phyloP scores from a whole-genome alignment of 169 alveolate genomes.

The Theileria luwenshuni region DNA sequence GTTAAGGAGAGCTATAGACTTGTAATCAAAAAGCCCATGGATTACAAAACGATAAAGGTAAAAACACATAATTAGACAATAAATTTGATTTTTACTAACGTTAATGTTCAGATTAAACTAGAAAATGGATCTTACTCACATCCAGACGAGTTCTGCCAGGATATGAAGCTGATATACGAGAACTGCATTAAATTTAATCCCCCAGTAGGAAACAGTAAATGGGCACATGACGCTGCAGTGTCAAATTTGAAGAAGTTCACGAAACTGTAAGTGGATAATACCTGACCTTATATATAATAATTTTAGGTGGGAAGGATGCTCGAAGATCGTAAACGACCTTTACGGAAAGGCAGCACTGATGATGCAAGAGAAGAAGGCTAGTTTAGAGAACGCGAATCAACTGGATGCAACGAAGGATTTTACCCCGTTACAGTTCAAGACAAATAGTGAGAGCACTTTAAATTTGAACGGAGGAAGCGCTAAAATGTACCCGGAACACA shows the following conservation, averaged over 20 bases:
- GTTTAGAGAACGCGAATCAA: too few species aligned
- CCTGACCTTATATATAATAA: background rate
- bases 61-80: background rate
- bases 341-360: slow-evolving; percentile 15
- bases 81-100: background rate
- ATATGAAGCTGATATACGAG: slow-evolving; percentile 65
- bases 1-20: slow-evolving; percentile 56
- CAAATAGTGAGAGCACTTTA: too few species aligned
- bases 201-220: slow-evolving; percentile 54
- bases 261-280: slow-evolving; percentile 43
- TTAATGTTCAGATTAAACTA: slow-evolving; percentile 22
- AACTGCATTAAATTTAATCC: slow-evolving; percentile 68
- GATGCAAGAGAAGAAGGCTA: too few species aligned
- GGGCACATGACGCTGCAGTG: slow-evolving; percentile 66
- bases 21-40: slow-evolving; percentile 58
- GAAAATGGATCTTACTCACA: slow-evolving; percentile 23
- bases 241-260: slow-evolving; percentile 37
- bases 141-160: slow-evolving; percentile 58
- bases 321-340: background rate
- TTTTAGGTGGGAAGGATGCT: slow-evolving; percentile 49
- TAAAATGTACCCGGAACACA: background rate
- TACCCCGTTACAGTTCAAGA: too few species aligned
- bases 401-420: too few species aligned
- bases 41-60: slow-evolving; percentile 63
- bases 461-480: too few species aligned